Conservation (phyloP, 208 protist genomes). For the Leishmania guyanensis region DNA sequence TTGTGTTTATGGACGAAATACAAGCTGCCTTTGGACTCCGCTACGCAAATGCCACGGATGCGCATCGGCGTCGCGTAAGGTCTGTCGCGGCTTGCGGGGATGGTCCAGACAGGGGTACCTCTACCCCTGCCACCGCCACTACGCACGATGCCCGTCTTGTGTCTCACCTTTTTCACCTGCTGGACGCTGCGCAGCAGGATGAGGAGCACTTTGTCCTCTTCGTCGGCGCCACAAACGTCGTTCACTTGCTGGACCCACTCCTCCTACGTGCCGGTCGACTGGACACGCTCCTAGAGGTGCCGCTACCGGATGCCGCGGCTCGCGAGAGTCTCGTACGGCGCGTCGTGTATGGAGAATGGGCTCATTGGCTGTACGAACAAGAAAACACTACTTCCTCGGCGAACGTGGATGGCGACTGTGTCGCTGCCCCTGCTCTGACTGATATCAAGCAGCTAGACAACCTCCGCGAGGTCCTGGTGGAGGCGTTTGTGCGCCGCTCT, state of each 20-base stretch:
- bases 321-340: conserved; percentile 41
- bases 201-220: conserved; percentile 64
- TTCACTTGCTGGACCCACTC: conserved; percentile 67
- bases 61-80: not conserved
- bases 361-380: conserved; percentile 39
- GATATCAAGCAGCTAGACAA: not conserved
- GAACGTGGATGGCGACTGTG: not conserved
- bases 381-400: not conserved
- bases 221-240: conserved; percentile 82
- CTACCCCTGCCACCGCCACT: conserved; percentile 6
- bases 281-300: conserved; percentile 75
- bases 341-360: conserved; percentile 74
- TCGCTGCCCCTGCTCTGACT: not conserved
- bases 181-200: conserved; percentile 72
- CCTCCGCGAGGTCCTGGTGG: conserved; percentile 30
- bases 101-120: not conserved
- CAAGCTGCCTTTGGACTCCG: conserved; percentile 88
- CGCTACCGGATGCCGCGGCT: conserved; percentile 57
- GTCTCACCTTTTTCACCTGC: conserved; percentile 71
- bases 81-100: not conserved
- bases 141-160: conserved; percentile 70
- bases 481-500: conserved; percentile 44
- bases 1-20: conserved; percentile 96
- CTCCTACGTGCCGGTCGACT: conserved; percentile 80
- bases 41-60: conserved; percentile 17